These are phyloP conservation scores for Amanita thiersii DNA, from an alignment of 768 basidiomycete genomes.

Conservation along the genomic window DNA sequence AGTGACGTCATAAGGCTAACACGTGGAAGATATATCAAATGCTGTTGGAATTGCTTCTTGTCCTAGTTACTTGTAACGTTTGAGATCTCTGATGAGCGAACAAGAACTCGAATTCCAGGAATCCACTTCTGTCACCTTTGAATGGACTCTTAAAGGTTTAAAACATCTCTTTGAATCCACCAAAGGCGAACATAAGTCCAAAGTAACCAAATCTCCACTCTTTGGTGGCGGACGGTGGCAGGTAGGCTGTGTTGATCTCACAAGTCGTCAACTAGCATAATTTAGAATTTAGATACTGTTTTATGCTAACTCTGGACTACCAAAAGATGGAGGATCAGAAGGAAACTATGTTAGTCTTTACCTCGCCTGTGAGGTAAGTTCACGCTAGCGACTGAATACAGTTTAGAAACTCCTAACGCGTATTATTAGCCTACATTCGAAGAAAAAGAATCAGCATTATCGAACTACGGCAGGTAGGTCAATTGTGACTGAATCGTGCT, in stretches of 20 bases:
- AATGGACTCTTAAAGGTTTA: constrained; percentile 72
- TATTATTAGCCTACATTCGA: constrained; percentile 60
- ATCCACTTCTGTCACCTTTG: constrained; percentile 51
- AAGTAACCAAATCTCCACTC: constrained; percentile 64
- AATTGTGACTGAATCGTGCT: constrained; percentile 14
- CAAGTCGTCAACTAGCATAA: no score
- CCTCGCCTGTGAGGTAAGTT: constrained; percentile 70
- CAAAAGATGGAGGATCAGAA: constrained; percentile 38
- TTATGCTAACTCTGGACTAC: constrained; percentile 73
- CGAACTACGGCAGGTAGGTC: constrained; percentile 43
- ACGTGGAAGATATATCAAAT: no score
- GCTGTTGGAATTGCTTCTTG: not conserved
- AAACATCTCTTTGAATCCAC: constrained; percentile 70
- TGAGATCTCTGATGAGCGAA: constrained; percentile 16
- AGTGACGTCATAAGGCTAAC: not conserved
- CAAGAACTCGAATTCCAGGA: constrained; percentile 34
- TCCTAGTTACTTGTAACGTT: not conserved
- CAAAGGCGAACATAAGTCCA: constrained; percentile 72
- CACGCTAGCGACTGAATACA: not conserved
- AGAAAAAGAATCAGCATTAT: constrained; percentile 61
- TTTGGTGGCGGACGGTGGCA: constrained; percentile 79
- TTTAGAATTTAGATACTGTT: constrained; percentile 86
- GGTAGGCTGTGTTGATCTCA: constrained; percentile 25
- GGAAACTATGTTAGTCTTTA: constrained; percentile 67
- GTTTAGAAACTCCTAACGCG: no score